Evolutionary conservation across 2,329 filamentous ascomycete species (phyloP).

Genomic region (Aspergillus clavatus): DNA sequence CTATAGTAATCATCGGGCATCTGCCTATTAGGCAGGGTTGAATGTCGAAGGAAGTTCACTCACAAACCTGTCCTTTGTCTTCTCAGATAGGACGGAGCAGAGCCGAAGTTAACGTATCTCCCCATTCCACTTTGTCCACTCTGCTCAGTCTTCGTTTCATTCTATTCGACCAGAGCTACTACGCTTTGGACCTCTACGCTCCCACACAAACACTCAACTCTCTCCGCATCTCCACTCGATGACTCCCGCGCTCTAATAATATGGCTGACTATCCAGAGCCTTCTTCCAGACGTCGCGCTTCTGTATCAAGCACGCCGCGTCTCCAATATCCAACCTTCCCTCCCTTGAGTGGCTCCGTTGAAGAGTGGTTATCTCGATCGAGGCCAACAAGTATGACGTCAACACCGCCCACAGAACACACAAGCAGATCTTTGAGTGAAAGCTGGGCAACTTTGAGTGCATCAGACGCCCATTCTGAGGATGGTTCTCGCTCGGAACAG

Average conservation of each 20-base stretch:
- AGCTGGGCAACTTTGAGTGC: conserved; percentile 45
- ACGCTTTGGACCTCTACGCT: conserved; percentile 14
- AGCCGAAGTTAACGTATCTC: conserved; percentile 16
- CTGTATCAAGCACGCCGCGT: conserved; percentile 24
- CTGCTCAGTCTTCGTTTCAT: conserved; percentile 13
- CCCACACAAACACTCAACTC: no score
- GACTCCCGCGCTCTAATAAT: conserved; percentile 16
- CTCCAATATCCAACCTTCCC: conserved; percentile 41
- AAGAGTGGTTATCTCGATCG: conserved; percentile 40
- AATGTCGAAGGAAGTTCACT: conserved; percentile 6
- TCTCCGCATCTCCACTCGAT: conserved; percentile 19
- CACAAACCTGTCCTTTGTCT: conserved; percentile 5
- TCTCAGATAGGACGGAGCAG: conserved; percentile 3
- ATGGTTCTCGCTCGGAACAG: conserved; percentile 42
- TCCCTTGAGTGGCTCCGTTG: conserved; percentile 35
- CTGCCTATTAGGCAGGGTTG: conserved; percentile 19
- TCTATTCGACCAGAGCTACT: conserved; percentile 15
- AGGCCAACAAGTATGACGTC: conserved; percentile 40
- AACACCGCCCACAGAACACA: conserved; percentile 24
- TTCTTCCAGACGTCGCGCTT: conserved; percentile 24
- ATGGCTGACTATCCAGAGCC: conserved; percentile 39
- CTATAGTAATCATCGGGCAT: conserved; percentile 22
- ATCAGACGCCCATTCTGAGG: conserved; percentile 42
- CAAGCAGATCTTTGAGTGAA: conserved; percentile 36
- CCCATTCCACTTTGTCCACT: conserved; percentile 8